These are phyloP conservation scores for Bruguiera sexangula DNA, from an alignment of 345 rosid genomes.

Conservation along the genomic window DNA sequence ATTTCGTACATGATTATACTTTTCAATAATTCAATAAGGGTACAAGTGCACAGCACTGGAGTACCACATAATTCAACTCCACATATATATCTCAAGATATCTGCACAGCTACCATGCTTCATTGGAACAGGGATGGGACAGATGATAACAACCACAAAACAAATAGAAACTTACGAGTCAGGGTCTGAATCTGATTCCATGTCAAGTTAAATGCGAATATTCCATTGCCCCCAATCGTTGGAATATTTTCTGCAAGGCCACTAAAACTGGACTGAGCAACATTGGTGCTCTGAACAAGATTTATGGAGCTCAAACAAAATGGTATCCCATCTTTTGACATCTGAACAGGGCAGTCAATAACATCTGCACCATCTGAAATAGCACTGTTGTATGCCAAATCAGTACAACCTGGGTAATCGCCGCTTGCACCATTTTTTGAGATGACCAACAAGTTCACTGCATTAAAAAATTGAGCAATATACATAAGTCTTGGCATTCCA, in stretches of 20 bases:
- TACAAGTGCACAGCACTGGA: no score
- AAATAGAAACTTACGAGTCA: conserved; percentile 53
- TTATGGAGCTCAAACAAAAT: conserved; percentile 57
- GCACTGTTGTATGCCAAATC: conserved; percentile 72
- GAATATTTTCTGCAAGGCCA: conserved; percentile 37
- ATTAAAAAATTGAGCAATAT: conserved; percentile 16
- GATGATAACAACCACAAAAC: neutral
- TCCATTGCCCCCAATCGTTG: conserved; percentile 41
- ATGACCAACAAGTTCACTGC: conserved; percentile 53
- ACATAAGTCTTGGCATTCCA: neutral
- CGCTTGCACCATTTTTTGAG: conserved; percentile 85
- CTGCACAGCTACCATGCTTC: no score
- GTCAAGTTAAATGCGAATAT: conserved; percentile 62
- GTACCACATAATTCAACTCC: no score
- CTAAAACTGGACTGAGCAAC: conserved; percentile 40
- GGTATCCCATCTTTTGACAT: conserved; percentile 68
- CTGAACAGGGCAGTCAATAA: conserved; percentile 86
- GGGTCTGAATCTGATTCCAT: conserved; percentile 59
- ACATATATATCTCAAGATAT: neutral
- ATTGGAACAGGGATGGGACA: no score
- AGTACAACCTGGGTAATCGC: conserved; percentile 85
- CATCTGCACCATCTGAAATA: conserved; percentile 62
- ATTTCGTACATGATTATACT: no score
- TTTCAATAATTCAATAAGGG: no score
- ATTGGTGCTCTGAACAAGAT: conserved; percentile 52